Conservation (phyloP, 1,284 basidiomycete species). For the Trichosporon sp. region DNA sequence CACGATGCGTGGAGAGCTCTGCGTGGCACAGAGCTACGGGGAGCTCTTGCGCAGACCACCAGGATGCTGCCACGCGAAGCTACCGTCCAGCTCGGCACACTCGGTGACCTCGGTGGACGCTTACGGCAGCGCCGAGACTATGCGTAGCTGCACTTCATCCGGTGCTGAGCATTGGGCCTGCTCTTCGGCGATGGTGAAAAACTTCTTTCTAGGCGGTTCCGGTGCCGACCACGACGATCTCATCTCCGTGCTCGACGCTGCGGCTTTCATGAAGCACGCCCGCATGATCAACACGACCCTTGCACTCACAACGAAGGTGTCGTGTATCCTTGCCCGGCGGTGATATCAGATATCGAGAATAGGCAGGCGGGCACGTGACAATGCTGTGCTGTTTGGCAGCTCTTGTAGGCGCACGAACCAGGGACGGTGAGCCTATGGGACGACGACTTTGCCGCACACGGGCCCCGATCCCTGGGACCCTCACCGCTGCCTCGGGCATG, state of each 20-base stretch:
- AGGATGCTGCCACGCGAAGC: neutral
- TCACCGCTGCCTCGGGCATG: neutral
- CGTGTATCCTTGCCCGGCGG: neutral
- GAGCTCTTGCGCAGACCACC: neutral
- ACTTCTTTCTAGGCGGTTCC: neutral
- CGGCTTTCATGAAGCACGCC: neutral
- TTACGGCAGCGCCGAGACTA: conserved; percentile 1
- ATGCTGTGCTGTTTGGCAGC: neutral
- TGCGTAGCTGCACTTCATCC: neutral
- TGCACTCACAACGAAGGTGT: neutral
- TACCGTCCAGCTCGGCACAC: neutral
- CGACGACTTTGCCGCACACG: neutral
- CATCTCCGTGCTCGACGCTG: neutral
- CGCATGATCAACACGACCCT: neutral
- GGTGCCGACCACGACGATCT: neutral
- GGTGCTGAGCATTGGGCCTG: neutral
- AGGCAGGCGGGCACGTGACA: neutral
- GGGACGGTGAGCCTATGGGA: conserved; percentile 7
- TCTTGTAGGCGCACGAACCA: neutral
- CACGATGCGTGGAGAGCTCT: neutral
- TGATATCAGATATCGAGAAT: neutral
- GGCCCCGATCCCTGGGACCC: neutral
- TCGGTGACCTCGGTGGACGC: neutral
- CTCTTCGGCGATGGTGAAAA: neutral
- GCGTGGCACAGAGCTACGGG: neutral